phyloP scores from a whole-genome alignment of 1,284 basidiomycete genomes.

The Tilletia caries region DNA sequence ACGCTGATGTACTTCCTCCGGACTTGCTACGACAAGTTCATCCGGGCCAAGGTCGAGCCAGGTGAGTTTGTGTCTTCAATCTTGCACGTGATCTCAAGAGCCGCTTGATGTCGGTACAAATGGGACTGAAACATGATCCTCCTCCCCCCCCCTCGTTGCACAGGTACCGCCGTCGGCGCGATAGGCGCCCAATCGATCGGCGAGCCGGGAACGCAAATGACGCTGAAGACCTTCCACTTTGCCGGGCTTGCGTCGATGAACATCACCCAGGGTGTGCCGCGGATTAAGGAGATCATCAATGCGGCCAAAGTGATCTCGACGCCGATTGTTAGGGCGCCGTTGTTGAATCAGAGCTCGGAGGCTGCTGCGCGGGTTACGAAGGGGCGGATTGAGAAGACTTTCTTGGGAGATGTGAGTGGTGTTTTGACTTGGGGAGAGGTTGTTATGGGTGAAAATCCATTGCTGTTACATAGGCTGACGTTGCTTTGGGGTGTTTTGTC shows the following conservation, averaged over 20 bases:
- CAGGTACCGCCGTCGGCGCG: conserved; percentile 79
- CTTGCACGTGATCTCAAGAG: not conserved
- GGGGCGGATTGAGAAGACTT: conserved; percentile 90
- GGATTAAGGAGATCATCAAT: conserved; percentile 99
- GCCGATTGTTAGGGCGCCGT: conserved; percentile 93
- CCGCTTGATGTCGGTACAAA: too few species aligned
- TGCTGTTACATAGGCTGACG: too few species aligned
- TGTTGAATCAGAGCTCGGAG: conserved; percentile 68
- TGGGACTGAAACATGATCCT: too few species aligned
- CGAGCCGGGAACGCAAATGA: conserved; percentile 99
- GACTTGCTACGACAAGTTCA: conserved; percentile 72
- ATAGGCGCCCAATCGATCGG: conserved; percentile 99
- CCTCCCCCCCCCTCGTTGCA: too few species aligned
- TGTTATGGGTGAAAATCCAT: not conserved
- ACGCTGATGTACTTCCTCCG: conserved; percentile 79
- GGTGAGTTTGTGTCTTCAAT: conserved; percentile 35
- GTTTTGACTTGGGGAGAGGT: not conserved
- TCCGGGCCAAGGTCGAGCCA: conserved; percentile 51
- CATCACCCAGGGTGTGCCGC: conserved; percentile 96
- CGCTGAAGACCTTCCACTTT: conserved; percentile 99
- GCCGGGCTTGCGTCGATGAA: conserved; percentile 99
- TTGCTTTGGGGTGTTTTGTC: conserved; percentile 55
- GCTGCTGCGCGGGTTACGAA: conserved; percentile 96
- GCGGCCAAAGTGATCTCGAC: conserved; percentile 95
- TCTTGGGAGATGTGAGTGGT: conserved; percentile 68